Evolutionary conservation across 2,329 filamentous ascomycete genomes (phyloP).

Genomic region (Ophiostoma novo-ulmi): DNA sequence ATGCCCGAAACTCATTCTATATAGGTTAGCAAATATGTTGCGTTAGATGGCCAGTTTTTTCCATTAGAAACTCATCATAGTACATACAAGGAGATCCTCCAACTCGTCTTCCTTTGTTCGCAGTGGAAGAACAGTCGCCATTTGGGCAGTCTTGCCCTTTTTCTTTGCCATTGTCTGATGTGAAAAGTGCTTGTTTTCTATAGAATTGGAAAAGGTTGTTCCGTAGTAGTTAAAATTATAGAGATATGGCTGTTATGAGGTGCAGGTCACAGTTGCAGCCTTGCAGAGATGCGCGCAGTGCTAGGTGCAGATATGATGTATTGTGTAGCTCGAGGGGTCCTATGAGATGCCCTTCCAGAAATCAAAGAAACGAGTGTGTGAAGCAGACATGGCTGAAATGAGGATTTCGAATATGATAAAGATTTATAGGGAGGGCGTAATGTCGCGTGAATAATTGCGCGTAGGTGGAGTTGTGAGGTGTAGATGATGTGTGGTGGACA

Average conservation of each 20-base stretch:
- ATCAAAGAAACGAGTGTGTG: not conserved
- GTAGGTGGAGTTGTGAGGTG: not conserved
- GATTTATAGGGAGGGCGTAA: not conserved
- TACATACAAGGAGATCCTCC: conserved; percentile 18
- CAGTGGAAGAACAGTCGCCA: not conserved
- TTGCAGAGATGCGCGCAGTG: not conserved
- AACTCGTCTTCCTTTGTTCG: conserved; percentile 10
- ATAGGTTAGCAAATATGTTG: not conserved
- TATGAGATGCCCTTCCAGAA: conserved; percentile 10
- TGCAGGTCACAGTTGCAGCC: not conserved
- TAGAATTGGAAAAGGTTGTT: no score
- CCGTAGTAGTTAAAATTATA: no score
- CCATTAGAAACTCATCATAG: not conserved
- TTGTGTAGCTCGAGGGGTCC: not conserved
- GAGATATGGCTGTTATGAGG: not conserved
- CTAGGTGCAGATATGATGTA: not conserved
- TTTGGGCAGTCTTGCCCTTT: not conserved
- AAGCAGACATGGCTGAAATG: not conserved
- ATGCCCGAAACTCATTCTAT: conserved; percentile 66
- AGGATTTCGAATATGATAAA: not conserved
- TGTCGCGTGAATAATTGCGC: not conserved
- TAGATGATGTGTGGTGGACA: not conserved
- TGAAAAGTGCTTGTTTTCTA: not conserved
- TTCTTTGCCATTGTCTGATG: conserved; percentile 12
- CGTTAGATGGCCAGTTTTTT: no score